phyloP scores from a whole-genome alignment of 192 early-diverging fungal genomes.

The Umbelopsis sp. region DNA sequence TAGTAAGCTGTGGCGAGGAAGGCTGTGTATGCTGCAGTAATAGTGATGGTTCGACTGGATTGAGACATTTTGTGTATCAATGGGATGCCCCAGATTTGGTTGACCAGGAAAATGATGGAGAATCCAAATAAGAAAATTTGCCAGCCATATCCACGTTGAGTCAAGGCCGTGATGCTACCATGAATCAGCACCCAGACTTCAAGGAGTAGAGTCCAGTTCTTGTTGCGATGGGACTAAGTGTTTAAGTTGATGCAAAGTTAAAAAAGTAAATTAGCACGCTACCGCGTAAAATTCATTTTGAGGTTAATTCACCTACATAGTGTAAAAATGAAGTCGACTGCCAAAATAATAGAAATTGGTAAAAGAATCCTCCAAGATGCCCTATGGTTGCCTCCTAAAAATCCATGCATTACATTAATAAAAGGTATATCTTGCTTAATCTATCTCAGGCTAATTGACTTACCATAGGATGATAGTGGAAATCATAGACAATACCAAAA shows the following conservation, averaged over 20 bases:
- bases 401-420: neutral
- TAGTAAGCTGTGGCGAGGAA: slow-evolving; percentile 13
- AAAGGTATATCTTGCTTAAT: too few species aligned
- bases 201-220: slow-evolving; percentile 27
- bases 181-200: slow-evolving; percentile 37
- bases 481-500: slow-evolving; percentile 33
- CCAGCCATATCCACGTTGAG: slow-evolving; percentile 33
- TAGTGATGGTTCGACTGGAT: neutral
- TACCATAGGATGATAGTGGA: slow-evolving; percentile 41
- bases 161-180: slow-evolving; percentile 32
- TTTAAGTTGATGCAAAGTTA: neutral
- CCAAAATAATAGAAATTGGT: slow-evolving; percentile 34
- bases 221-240: slow-evolving; percentile 31
- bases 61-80: neutral
- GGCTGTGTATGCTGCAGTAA: neutral
- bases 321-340: slow-evolving; percentile 35
- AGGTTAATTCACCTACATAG: neutral
- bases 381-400: slow-evolving; percentile 32
- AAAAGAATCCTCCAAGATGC: slow-evolving; percentile 33
- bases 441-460: neutral
- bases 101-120: slow-evolving; percentile 27
- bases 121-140: slow-evolving; percentile 37
- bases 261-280: neutral
- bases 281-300: neutral
- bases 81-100: slow-evolving; percentile 27